Conservation (phyloP, 2,329 filamentous ascomycete genomes). For the Claviceps sp. region DNA sequence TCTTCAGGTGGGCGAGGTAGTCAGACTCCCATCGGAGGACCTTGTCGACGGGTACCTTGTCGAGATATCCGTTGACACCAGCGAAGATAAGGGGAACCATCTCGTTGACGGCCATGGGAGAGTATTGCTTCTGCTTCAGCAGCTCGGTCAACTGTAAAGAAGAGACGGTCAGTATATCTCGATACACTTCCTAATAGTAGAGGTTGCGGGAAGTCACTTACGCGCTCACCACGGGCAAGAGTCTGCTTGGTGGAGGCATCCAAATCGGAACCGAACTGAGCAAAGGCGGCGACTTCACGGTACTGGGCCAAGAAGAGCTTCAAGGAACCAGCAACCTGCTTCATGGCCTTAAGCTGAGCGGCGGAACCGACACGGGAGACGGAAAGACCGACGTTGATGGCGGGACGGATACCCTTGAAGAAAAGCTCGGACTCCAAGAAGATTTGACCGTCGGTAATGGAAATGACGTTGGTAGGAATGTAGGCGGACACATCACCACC, state of each 20-base stretch:
- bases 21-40: slow-evolving; percentile 89
- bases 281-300: slow-evolving; percentile 99
- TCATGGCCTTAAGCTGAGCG: slow-evolving; percentile 99
- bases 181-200: not conserved
- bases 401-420: slow-evolving; percentile 99
- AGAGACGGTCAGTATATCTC: not conserved
- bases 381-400: slow-evolving; percentile 99
- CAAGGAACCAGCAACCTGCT: slow-evolving; percentile 98
- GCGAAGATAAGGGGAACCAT: slow-evolving; percentile 99
- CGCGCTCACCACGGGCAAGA: slow-evolving; percentile 92
- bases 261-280: slow-evolving; percentile 99
- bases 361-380: slow-evolving; percentile 99
- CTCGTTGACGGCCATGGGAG: slow-evolving; percentile 96
- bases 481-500: slow-evolving; percentile 99
- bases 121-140: slow-evolving; percentile 99
- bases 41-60: slow-evolving; percentile 78
- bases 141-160: slow-evolving; percentile 67
- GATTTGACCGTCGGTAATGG: slow-evolving; percentile 98
- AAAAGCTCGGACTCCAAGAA: slow-evolving; percentile 99
- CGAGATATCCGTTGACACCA: slow-evolving; percentile 95
- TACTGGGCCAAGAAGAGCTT: slow-evolving; percentile 99
- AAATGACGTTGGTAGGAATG: slow-evolving; percentile 99
- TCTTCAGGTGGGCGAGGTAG: slow-evolving; percentile 84
- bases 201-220: slow-evolving; percentile 32
- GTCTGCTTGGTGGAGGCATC: slow-evolving; percentile 99